Base-by-base conservation (phyloP, 257 asterid genomes). In the Gentiana dahurica region DNA sequence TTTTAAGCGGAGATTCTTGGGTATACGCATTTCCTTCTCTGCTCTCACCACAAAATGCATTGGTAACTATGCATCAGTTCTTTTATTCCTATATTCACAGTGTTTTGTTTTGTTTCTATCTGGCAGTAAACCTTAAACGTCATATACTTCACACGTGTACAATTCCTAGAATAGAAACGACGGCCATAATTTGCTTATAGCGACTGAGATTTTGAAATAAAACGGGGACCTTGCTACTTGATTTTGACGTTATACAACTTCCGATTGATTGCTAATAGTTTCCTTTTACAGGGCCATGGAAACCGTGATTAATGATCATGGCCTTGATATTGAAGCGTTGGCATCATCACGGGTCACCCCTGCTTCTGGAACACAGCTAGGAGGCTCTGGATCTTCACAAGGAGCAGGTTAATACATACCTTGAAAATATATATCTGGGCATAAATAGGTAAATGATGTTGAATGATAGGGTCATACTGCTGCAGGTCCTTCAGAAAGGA, bases 301-400 rank as follows among this genome's bases (percentile, higher is more conserved):
- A 78, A 92, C 99, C 65, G 97, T 92, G 50, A 82, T 92, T 67
- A 88, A 85, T 67, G 95, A 92, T 66, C 81, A 92, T 75, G 86
- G 82, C 74, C 94, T 92, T 63, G 99, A 92, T 61, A 83, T 88
- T 64, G 97, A 88, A 72, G 78, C 89, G 57, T 77, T 92, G 61
- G 75, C 89, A 91, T 76, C 97, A 41, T 77, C 97, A 11, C 94
- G 94, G 54, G 77, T 73, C 71, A 90, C 99, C 12, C 44, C 73
- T 71, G 75, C 86, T 59, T 67, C 87, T 65, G 95, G 91, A 71
- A 51, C 88, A 54, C 94, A 88, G 65, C 63, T 67, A 54, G 97
- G 90, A 75, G 97, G 88, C 67, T 60, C 97, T 55, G 70, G 83
- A 48, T 70, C 95, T 15, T 77, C 89, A 7, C 97, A 85, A 51